Conservation (phyloP, 371 early-diverging fungal genomes). For the Smittium mucronatum region DNA sequence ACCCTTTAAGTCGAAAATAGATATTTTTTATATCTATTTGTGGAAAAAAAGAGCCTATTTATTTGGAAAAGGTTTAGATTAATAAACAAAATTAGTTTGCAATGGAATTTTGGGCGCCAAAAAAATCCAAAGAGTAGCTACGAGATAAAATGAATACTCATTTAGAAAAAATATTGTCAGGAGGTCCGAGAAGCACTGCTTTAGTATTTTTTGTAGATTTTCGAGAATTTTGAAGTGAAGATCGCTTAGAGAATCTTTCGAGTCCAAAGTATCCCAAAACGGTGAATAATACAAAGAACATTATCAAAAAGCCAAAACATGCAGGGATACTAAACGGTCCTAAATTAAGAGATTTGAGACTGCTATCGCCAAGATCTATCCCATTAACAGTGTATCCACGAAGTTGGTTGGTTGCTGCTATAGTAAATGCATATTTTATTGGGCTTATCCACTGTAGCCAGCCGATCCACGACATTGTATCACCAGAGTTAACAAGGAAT, state of each 20-base stretch:
- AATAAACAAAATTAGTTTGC: too few species aligned
- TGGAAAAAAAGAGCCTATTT: too few species aligned
- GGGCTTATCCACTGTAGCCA: conserved; percentile 50
- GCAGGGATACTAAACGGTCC: conserved; percentile 26
- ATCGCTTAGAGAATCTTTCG: neutral
- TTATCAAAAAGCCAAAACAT: conserved; percentile 20
- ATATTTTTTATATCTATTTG: too few species aligned
- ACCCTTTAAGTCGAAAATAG: too few species aligned
- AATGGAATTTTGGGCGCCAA: too few species aligned
- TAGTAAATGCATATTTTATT: conserved; percentile 46
- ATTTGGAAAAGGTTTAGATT: too few species aligned
- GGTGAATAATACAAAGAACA: conserved; percentile 17
- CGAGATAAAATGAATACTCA: too few species aligned
- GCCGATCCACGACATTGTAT: conserved; percentile 41
- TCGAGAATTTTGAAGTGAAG: neutral
- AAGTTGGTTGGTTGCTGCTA: conserved; percentile 40
- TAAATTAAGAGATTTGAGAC: conserved; percentile 17
- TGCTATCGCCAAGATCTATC: conserved; percentile 18
- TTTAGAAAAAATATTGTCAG: neutral
- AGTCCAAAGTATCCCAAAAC: conserved; percentile 19
- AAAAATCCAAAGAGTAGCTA: too few species aligned
- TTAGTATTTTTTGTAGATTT: neutral
- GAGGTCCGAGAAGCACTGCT: neutral
- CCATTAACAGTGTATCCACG: conserved; percentile 21
- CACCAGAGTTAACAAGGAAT: conserved; percentile 44